phyloP scores from a whole-genome alignment of 179 eudicot species.

The Sideroxylon spinosum region DNA sequence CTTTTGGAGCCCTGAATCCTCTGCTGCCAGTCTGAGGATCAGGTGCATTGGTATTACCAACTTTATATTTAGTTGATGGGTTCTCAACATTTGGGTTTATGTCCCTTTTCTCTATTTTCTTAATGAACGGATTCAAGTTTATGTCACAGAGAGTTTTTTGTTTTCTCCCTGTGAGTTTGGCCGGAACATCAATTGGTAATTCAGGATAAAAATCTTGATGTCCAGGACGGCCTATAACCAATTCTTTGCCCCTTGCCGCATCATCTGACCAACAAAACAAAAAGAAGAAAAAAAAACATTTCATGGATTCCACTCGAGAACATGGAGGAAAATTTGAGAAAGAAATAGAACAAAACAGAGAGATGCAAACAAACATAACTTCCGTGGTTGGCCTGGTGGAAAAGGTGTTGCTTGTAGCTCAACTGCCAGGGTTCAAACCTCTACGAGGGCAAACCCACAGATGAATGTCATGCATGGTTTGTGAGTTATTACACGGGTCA shows the following conservation, averaged over 20 bases:
- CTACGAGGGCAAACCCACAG: too few relatives aligned
- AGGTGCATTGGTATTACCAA: conserved; percentile 15
- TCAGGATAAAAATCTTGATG: conserved; percentile 20
- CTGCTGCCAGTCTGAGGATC: conserved; percentile 23
- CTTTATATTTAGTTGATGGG: conserved; percentile 9
- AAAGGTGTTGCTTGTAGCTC: too few relatives aligned
- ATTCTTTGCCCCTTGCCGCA: conserved; percentile 22
- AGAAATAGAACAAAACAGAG: neutral
- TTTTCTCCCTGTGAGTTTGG: conserved; percentile 22
- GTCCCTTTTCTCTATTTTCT: conserved; percentile 12
- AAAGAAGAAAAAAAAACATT: neutral
- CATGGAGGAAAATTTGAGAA: neutral
- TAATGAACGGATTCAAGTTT: conserved; percentile 6
- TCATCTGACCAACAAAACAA: conserved; percentile 16
- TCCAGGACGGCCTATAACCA: conserved; percentile 16
- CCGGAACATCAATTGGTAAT: conserved; percentile 21
- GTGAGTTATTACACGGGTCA: too few relatives aligned
- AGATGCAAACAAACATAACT: neutral
- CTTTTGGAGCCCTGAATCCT: conserved; percentile 22
- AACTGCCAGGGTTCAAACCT: too few relatives aligned
- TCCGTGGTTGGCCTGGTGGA: too few relatives aligned
- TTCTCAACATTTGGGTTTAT: conserved; percentile 18
- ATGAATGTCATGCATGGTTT: too few relatives aligned
- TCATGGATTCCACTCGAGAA: too few relatives aligned
- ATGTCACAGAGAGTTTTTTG: conserved; percentile 17